phyloP scores from a whole-genome alignment of 208 protist genomes.

The Trichomonas vaginalis region DNA sequence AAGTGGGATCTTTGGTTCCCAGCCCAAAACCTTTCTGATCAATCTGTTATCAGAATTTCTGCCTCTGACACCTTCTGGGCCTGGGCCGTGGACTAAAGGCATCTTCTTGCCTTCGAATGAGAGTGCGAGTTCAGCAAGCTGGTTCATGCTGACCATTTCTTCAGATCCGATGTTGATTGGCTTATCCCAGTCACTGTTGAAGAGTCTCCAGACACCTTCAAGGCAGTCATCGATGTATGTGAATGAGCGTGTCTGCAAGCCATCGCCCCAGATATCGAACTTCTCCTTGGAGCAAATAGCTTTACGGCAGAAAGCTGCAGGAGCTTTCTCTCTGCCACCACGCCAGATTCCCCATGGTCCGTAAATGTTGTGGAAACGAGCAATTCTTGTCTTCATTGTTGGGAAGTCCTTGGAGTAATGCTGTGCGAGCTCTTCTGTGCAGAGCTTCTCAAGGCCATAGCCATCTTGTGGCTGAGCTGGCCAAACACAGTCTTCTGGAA shows the following conservation, averaged over 20 bases:
- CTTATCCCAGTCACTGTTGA: constrained; percentile 44
- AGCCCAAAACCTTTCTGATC: constrained; percentile 51
- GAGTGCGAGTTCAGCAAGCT: constrained; percentile 49
- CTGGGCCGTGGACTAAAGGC: constrained; percentile 47
- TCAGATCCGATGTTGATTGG: constrained; percentile 58
- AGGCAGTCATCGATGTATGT: constrained; percentile 57
- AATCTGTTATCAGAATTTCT: constrained; percentile 58
- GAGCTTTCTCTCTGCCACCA: constrained; percentile 59
- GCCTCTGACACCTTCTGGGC: constrained; percentile 53
- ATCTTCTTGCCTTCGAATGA: constrained; percentile 48
- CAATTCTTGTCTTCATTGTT: constrained; percentile 40
- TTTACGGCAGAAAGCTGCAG: constrained; percentile 59
- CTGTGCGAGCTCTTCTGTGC: constrained; percentile 50
- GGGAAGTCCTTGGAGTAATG: constrained; percentile 45
- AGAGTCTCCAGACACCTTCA: constrained; percentile 46
- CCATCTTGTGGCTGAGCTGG: constrained; percentile 55
- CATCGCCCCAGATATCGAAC: constrained; percentile 62
- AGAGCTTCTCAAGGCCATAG: constrained; percentile 55
- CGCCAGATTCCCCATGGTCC: constrained; percentile 56
- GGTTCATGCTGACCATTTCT: constrained; percentile 57
- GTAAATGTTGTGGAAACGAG: constrained; percentile 65
- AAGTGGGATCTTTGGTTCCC: constrained; percentile 47
- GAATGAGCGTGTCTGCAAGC: constrained; percentile 57
- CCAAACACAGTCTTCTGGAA: constrained; percentile 58
- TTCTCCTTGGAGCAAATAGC: constrained; percentile 33